Base-by-base conservation (phyloP, 2,329 filamentous ascomycete genomes). In the Pleurostoma richardsiae region DNA sequence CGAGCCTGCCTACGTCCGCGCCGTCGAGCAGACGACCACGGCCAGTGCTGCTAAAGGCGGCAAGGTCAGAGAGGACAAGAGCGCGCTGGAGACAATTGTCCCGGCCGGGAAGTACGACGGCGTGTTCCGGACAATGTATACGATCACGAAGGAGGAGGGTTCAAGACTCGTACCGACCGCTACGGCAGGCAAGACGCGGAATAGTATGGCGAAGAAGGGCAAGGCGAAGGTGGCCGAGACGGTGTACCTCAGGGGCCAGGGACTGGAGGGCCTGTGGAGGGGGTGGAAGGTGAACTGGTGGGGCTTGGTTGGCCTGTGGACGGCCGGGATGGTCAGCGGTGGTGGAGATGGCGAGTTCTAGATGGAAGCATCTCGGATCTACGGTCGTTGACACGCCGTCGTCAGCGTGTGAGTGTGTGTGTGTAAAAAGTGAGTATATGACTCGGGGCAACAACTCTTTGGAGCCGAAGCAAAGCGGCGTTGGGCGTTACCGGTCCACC, bases 121-220 rank as follows among this genome's bases (percentile, higher is more conserved):
- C n/a, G 76, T 96, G 2, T 64, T 94, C n/a, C 88, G 90, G 3
- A 96, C 92, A 3, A 91, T 96, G 79, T 92, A 90, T 74, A 80
- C 81, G 50, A 94, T 99, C 51, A 77, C 88, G 1, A 78, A 85
- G 33, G 88, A 95, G 57, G 94, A 99, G 64, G 94, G 94, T 6
- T 74, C 73, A 49, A 72, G 80, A 6, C 66, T 75, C 54, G 65
- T 74, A 36, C 56, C 65, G 42, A 53, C 59, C 48, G 50, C 66
- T 52, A 49, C 60, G 33, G 54, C 40, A 62, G 46, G 52, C 58
- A 64, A 56, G 47, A 47, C 30, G 59, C 65, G 55, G 55, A 42
- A 44, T 47, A 19, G 19, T 19, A 49, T 42, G 30, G 44, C 56
- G 31, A 61, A 56, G 49, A 68, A 59, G 46, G 54, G 45, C 40